phyloP scores from a whole-genome alignment of 495 filamentous ascomycete species.

The Beverwykella pulmonaria region DNA sequence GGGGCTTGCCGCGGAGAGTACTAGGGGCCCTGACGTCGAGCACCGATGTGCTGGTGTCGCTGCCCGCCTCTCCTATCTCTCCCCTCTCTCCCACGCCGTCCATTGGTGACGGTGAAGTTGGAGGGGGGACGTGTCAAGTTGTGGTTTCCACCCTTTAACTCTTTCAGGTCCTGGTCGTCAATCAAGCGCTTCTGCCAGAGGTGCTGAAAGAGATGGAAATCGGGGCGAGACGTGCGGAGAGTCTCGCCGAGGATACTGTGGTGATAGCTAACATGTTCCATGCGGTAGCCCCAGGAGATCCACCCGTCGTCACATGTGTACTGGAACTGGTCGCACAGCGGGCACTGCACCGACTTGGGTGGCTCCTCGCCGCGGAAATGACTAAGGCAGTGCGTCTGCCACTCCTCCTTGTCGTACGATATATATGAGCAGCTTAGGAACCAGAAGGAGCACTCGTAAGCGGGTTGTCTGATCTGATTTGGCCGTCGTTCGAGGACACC shows the following conservation, averaged over 20 bases:
- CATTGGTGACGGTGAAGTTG: constrained; percentile 21
- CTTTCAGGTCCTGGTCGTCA: constrained; percentile 37
- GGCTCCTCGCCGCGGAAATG: constrained; percentile 40
- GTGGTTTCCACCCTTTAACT: constrained; percentile 38
- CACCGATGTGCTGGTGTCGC: constrained; percentile 19
- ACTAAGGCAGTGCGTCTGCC: constrained; percentile 30
- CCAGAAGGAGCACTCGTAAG: constrained; percentile 38
- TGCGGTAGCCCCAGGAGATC: constrained; percentile 24
- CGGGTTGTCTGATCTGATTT: constrained; percentile 11
- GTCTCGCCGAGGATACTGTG: constrained; percentile 30
- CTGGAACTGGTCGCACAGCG: constrained; percentile 32
- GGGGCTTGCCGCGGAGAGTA: background rate
- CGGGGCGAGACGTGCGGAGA: constrained; percentile 33
- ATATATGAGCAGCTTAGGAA: constrained; percentile 38
- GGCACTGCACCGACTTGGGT: constrained; percentile 35
- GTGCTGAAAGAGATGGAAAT: constrained; percentile 38
- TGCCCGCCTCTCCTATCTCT: constrained; percentile 7
- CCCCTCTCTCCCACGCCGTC: constrained; percentile 14
- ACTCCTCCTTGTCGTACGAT: constrained; percentile 30
- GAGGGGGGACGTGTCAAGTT: constrained; percentile 27
- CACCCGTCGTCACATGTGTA: constrained; percentile 24
- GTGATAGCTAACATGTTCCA: constrained; percentile 34
- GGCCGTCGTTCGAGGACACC: constrained; percentile 31
- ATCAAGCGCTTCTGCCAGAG: constrained; percentile 39
- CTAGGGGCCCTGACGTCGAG: background rate